Percentiles rank a stretch among this genome's conserved stretches.
phyloP scores from a whole-genome alignment of 495 filamentous ascomycete genomes.

The Neurospora tetraspora region DNA sequence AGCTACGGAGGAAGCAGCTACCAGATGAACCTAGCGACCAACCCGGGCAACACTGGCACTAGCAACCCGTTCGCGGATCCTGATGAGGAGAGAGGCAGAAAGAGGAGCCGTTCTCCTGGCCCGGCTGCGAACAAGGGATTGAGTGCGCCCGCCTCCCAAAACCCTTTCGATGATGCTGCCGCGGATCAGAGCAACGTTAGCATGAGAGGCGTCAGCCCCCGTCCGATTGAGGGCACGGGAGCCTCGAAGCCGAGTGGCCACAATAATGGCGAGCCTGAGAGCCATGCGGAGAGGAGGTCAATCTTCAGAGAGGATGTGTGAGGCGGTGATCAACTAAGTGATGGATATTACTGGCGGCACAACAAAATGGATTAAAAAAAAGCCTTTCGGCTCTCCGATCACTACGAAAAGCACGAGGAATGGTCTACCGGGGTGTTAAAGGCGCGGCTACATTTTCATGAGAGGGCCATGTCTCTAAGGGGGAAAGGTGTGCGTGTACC shows the following conservation, averaged over 20 bases:
- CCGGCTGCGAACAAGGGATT: not conserved
- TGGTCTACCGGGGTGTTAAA: not conserved
- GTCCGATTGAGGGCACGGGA: constrained; percentile 32
- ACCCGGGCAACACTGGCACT: constrained; percentile 1
- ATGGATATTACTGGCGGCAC: not conserved
- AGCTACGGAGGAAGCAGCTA: constrained; percentile 22
- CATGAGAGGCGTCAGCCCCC: constrained; percentile 46
- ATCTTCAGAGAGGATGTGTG: constrained; percentile 44
- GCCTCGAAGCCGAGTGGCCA: not conserved
- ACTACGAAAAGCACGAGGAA: not conserved
- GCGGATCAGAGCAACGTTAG: constrained; percentile 43
- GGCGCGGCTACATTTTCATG: not conserved
- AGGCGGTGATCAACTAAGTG: not conserved
- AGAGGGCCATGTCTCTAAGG: not conserved
- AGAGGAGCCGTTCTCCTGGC: constrained; percentile 22
- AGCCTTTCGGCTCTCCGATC: not conserved
- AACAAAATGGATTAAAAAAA: not conserved
- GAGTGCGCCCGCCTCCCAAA: constrained; percentile 11
- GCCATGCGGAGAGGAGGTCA: constrained; percentile 36
- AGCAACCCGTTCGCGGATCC: not conserved
- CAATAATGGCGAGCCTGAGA: constrained; percentile 12
- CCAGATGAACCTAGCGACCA: constrained; percentile 34
- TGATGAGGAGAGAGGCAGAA: constrained; percentile 23
- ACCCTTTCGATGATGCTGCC: constrained; percentile 48
- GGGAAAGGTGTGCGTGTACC: not conserved